Conservation (phyloP, 768 basidiomycete genomes). For the Clathrus columnatus region DNA sequence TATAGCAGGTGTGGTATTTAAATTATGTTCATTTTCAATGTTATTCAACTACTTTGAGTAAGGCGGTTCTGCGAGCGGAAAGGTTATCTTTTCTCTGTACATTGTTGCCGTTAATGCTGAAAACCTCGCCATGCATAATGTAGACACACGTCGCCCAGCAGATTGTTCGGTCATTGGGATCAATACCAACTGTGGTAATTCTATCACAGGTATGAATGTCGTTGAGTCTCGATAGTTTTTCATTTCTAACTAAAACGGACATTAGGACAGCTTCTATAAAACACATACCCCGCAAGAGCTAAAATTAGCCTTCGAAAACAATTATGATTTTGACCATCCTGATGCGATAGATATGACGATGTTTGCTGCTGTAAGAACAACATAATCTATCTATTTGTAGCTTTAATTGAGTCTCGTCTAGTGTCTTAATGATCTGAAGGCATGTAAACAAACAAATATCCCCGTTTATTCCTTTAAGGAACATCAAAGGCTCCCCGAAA, state of each 20-base stretch:
- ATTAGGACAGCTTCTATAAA: slow-evolving; percentile 94
- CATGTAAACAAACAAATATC: slow-evolving; percentile 76
- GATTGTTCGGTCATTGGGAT: slow-evolving; percentile 73
- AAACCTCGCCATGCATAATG: slow-evolving; percentile 1
- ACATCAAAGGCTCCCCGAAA: slow-evolving; percentile 74
- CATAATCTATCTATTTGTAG: not conserved
- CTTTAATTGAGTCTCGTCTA: too few relatives aligned
- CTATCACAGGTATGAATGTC: slow-evolving; percentile 59
- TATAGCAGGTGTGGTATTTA: slow-evolving; percentile 55
- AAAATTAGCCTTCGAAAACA: slow-evolving; percentile 70
- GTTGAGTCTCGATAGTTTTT: not conserved
- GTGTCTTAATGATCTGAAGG: slow-evolving; percentile 82
- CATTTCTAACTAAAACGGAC: not conserved
- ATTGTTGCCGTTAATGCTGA: slow-evolving; percentile 1
- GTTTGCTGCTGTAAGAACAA: slow-evolving; percentile 58
- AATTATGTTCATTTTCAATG: not conserved
- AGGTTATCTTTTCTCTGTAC: slow-evolving; percentile 36
- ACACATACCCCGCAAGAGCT: slow-evolving; percentile 70
- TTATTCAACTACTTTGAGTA: slow-evolving; percentile 6
- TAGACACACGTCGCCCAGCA: slow-evolving; percentile 83
- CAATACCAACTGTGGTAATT: slow-evolving; percentile 82
- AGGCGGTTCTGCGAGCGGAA: slow-evolving; percentile 85
- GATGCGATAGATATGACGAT: slow-evolving; percentile 85
- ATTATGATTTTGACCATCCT: slow-evolving; percentile 86
- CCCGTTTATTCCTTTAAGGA: slow-evolving; percentile 91